Conservation (phyloP, 23 red algal species). For the Gracilariopsis chorda region DNA sequence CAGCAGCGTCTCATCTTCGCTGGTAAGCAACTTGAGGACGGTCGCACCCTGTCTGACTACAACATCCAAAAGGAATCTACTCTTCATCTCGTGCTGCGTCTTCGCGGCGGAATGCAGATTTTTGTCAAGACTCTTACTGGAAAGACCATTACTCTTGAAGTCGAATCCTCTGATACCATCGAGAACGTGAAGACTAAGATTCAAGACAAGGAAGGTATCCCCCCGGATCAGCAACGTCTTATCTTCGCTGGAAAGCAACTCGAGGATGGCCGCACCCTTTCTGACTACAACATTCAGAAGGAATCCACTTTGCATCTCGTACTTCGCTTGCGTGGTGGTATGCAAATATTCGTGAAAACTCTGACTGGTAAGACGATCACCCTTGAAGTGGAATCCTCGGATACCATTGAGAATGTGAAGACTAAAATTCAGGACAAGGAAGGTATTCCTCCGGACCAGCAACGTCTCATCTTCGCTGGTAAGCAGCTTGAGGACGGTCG, state of each 20-base stretch:
- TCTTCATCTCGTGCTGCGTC: conserved; percentile 93
- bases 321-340: conserved; percentile 74
- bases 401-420: conserved; percentile 99
- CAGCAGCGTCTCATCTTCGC: conserved; percentile 99
- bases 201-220: conserved; percentile 99
- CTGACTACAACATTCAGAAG: conserved; percentile 98
- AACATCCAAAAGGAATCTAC: conserved; percentile 99
- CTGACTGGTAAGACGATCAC: conserved; percentile 99
- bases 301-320: conserved; percentile 96
- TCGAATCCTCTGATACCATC: conserved; percentile 97
- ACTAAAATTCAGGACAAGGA: conserved; percentile 99
- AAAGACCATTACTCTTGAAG: conserved; percentile 98
- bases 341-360: conserved; percentile 99
- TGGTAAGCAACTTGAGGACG: conserved; percentile 99
- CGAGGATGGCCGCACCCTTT: conserved; percentile 93
- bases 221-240: conserved; percentile 96
- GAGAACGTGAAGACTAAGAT: conserved; percentile 99
- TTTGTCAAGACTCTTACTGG: conserved; percentile 98
- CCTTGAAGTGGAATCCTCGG: conserved; percentile 95
- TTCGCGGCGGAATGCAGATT: conserved; percentile 94
- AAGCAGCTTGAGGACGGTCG: conserved; percentile 98
- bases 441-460: conserved; percentile 98
- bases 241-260: conserved; percentile 99
- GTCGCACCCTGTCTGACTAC: conserved; percentile 95
- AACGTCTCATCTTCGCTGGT: conserved; percentile 96